A percentile compares a stretch with the other conserved stretches of the same genome.
Conservation (phyloP, 2,329 filamentous ascomycete genomes). For the Phialophora chinensis region DNA sequence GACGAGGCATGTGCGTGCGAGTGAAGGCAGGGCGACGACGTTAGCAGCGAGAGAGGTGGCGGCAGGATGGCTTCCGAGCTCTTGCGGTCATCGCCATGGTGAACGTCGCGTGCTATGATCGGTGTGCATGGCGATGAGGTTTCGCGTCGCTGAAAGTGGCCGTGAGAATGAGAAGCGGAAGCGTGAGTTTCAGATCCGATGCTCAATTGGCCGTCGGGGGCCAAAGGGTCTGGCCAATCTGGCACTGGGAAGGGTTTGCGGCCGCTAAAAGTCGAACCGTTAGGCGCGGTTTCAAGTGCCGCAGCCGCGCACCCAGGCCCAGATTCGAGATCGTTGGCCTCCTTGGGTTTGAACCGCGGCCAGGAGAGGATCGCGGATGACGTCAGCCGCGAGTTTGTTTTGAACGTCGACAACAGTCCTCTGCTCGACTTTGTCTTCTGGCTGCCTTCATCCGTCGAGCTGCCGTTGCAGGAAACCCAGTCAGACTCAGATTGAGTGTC, state of each 20-base stretch:
- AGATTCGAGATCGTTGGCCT: conserved; percentile 2
- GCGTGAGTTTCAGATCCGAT: conserved; percentile 17
- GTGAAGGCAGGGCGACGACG: conserved; percentile 7
- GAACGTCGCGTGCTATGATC: conserved; percentile 7
- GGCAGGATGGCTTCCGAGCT: conserved; percentile 14
- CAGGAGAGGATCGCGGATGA: conserved; percentile 25
- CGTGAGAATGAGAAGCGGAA: conserved; percentile 10
- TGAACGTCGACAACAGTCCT: conserved; percentile 22
- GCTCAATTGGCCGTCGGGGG: conserved; percentile 18
- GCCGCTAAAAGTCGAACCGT: conserved; percentile 2
- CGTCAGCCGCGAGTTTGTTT: conserved; percentile 27
- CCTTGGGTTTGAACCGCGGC: background rate
- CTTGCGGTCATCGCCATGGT: conserved; percentile 25
- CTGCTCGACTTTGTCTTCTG: background rate
- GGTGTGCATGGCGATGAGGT: conserved; percentile 7
- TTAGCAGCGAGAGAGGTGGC: conserved; percentile 25
- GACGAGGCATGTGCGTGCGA: conserved; percentile 23
- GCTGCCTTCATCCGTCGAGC: conserved; percentile 13
- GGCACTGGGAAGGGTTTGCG: background rate
- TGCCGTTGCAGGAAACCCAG: conserved; percentile 32
- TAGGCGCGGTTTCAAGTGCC: conserved; percentile 10
- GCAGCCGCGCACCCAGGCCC: conserved; percentile 4
- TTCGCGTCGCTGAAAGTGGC: conserved; percentile 11
- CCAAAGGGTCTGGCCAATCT: conserved; percentile 10
- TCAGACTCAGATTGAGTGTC: conserved; percentile 30